A percentile compares a stretch with the other conserved stretches of the same genome.
Conservation (phyloP, 1,139 yeast genomes). For the Candida glucosophila region DNA sequence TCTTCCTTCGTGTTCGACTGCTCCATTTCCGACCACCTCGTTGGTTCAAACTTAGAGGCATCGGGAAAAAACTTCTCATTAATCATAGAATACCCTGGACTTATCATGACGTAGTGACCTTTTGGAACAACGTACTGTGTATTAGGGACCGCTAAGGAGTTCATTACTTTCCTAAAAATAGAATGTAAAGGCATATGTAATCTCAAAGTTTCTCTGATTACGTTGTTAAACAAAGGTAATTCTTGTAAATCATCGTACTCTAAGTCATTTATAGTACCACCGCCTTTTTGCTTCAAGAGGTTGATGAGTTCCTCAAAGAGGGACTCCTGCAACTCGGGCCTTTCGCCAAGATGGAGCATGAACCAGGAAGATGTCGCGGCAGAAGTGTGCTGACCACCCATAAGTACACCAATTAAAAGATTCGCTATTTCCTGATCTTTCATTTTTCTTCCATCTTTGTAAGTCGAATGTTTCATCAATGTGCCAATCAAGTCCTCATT, state of each 20-base stretch:
- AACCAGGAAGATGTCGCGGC: constrained; percentile 96
- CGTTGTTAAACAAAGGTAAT: constrained; percentile 72
- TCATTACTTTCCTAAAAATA: constrained; percentile 82
- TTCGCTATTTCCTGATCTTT: constrained; percentile 93
- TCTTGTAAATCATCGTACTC: constrained; percentile 77
- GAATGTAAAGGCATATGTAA: constrained; percentile 96
- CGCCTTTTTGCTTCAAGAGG: constrained; percentile 45
- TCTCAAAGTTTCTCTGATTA: constrained; percentile 88
- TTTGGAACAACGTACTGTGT: constrained; percentile 76
- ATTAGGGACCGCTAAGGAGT: constrained; percentile 71
- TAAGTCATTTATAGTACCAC: constrained; percentile 42
- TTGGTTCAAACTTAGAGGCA: constrained; percentile 65
- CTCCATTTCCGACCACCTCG: constrained; percentile 75
- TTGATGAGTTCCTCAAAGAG: constrained; percentile 63
- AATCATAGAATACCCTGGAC: constrained; percentile 87
- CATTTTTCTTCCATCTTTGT: constrained; percentile 91
- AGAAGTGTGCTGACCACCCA: constrained; percentile 99
- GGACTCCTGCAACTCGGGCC: constrained; percentile 76
- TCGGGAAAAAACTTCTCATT: constrained; percentile 72
- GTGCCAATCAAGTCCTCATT: constrained; percentile 87
- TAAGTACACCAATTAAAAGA: constrained; percentile 85
- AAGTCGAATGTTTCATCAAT: constrained; percentile 71
- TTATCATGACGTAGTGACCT: constrained; percentile 83
- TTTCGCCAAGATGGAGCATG: constrained; percentile 79
- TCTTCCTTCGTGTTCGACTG: constrained; percentile 29